These are phyloP conservation scores for Hyaloperonospora brassicae DNA, from an alignment of 352 stramenopile species.

Conservation along the genomic window DNA sequence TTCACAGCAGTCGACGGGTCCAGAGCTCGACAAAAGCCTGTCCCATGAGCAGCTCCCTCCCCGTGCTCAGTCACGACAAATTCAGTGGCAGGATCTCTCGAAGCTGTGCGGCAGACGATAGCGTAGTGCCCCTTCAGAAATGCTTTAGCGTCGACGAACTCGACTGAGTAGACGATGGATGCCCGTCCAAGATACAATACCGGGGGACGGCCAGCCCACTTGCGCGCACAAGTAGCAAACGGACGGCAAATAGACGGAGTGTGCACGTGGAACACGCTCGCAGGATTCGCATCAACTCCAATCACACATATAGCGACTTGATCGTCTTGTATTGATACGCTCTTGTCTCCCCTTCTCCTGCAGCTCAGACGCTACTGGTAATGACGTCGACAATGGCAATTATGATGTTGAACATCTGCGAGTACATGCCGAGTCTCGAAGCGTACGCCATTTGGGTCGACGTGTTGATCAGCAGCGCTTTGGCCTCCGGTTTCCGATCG, in stretches of 20 bases:
- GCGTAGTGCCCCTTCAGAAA: conserved; percentile 14
- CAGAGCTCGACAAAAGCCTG: conserved; percentile 10
- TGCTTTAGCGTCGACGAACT: conserved; percentile 57
- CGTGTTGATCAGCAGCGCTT: conserved; percentile 50
- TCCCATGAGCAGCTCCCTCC: conserved; percentile 9
- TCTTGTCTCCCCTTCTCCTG: not conserved
- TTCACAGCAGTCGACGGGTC: conserved; percentile 3
- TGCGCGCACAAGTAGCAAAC: no score
- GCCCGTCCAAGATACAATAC: no score
- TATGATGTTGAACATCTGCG: conserved; percentile 71
- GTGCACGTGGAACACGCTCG: no score
- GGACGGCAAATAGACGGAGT: no score
- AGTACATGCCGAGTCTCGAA: conserved; percentile 75
- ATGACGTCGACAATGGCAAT: conserved; percentile 66
- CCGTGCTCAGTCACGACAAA: conserved; percentile 7
- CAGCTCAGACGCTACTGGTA: conserved; percentile 32
- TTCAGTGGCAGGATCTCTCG: conserved; percentile 4
- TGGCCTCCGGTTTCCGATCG: conserved; percentile 5
- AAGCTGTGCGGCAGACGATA: conserved; percentile 15
- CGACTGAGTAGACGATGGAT: conserved; percentile 21
- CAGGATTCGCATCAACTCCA: no score
- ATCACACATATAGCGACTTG: no score
- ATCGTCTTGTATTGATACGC: no score
- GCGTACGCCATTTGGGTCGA: conserved; percentile 63
- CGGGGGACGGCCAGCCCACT: no score